phyloP scores from a whole-genome alignment of 2,329 filamentous ascomycete genomes.

The Cucurbitaria berberidis region DNA sequence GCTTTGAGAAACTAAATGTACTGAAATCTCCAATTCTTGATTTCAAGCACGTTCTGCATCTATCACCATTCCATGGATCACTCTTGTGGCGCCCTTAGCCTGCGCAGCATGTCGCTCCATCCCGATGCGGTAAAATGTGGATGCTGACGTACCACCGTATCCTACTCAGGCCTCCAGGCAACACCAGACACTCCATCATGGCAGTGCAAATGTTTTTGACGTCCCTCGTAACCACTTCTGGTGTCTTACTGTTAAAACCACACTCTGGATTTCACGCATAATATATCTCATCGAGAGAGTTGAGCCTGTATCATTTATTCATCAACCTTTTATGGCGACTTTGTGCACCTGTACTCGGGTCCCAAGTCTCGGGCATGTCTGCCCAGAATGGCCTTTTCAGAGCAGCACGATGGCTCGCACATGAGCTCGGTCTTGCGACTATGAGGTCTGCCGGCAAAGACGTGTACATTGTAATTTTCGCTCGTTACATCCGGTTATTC shows the following conservation, averaged over 20 bases:
- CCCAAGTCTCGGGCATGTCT: constrained; percentile 19
- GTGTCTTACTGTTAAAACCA: not conserved
- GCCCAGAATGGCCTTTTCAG: constrained; percentile 6
- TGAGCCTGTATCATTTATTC: not conserved
- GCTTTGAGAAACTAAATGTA: not conserved
- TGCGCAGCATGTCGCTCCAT: constrained; percentile 7
- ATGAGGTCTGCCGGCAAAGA: constrained; percentile 36
- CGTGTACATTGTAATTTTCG: constrained; percentile 44
- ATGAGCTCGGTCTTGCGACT: constrained; percentile 40
- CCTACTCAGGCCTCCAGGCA: constrained; percentile 21
- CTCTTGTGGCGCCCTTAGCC: not conserved
- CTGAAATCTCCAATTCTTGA: not conserved
- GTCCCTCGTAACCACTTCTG: not conserved
- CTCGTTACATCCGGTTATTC: constrained; percentile 46
- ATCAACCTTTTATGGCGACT: constrained; percentile 6
- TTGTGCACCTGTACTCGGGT: not conserved
- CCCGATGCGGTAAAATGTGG: constrained; percentile 5
- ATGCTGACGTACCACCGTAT: constrained; percentile 15
- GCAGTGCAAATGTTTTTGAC: constrained; percentile 5
- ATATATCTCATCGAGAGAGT: not conserved
- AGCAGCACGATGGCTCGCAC: constrained; percentile 27
- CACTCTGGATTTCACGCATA: not conserved
- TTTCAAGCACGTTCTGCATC: too few relatives aligned
- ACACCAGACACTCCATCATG: constrained; percentile 9
- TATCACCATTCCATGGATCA: too few relatives aligned